Percentiles rank a stretch among this genome's conserved stretches.
These are phyloP conservation scores for Chondrostereum purpureum DNA, from an alignment of 1,284 basidiomycete species.

Conservation along the genomic window DNA sequence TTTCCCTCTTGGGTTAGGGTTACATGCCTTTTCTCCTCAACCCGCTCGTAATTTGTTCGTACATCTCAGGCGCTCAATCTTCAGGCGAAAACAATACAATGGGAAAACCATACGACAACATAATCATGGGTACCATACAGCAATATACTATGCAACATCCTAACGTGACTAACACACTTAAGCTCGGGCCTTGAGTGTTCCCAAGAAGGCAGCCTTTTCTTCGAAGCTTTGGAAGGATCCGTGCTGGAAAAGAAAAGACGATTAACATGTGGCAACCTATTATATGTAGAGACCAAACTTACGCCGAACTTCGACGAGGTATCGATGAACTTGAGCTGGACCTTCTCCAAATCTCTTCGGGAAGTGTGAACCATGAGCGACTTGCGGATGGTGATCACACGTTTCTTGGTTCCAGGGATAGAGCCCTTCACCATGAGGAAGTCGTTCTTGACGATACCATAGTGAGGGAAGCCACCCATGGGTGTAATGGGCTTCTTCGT, in stretches of 20 bases:
- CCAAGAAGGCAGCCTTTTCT: constrained; percentile 94
- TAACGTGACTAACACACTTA: constrained; percentile 36
- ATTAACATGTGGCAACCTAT: constrained; percentile 7
- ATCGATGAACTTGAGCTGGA: constrained; percentile 98
- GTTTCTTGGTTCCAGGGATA: constrained; percentile 95
- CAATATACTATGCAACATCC: constrained; percentile 22
- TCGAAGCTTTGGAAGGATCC: constrained; percentile 93
- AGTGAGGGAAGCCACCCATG: constrained; percentile 98
- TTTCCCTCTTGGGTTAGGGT: constrained; percentile 1
- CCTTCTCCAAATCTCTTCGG: constrained; percentile 91
- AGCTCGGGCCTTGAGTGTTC: constrained; percentile 78
- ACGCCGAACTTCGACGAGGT: constrained; percentile 93
- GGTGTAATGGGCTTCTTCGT: constrained; percentile 96
- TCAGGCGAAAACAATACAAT: constrained; percentile 6
- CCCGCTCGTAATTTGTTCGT: too few relatives aligned
- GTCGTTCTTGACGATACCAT: constrained; percentile 98
- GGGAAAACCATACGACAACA: constrained; percentile 7
- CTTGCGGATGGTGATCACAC: constrained; percentile 90
- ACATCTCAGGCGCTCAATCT: not conserved
- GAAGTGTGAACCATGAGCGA: constrained; percentile 85
- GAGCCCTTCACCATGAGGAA: constrained; percentile 95
- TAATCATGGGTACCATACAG: constrained; percentile 3
- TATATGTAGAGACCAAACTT: constrained; percentile 28
- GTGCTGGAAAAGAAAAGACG: constrained; percentile 46
- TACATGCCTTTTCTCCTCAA: too few relatives aligned